These are phyloP conservation scores for Lodderomyces parapsilosis DNA, from an alignment of 1,139 yeast genomes.

Conservation along the genomic window DNA sequence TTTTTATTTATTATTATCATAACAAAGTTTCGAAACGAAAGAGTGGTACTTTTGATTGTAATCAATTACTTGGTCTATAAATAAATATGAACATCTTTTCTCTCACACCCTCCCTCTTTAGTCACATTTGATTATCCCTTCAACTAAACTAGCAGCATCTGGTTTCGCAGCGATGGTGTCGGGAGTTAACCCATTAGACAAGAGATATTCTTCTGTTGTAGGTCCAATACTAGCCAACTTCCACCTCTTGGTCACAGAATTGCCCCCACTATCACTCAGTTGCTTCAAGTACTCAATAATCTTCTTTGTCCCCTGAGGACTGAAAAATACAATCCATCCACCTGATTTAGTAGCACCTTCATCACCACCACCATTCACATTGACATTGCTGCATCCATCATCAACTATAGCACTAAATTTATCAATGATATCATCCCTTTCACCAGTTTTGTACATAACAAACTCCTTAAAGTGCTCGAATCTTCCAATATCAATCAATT, in stretches of 20 bases:
- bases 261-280: neutral
- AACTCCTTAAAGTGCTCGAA: slow-evolving; percentile 53
- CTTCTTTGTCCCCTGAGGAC: slow-evolving; percentile 81
- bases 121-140: slow-evolving; percentile 26
- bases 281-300: slow-evolving; percentile 49
- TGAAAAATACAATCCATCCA: slow-evolving; percentile 80
- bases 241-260: slow-evolving; percentile 6
- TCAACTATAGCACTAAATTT: slow-evolving; percentile 29
- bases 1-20: no score
- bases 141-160: slow-evolving; percentile 57
- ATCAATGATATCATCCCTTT: slow-evolving; percentile 43
- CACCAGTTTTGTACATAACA: slow-evolving; percentile 68
- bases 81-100: no score
- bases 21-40: no score
- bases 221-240: slow-evolving; percentile 89
- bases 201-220: slow-evolving; percentile 72
- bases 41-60: no score
- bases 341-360: slow-evolving; percentile 10
- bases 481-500: slow-evolving; percentile 40
- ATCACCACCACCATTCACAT: neutral
- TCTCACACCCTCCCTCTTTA: neutral
- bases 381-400: neutral
- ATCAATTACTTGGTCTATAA: no score
- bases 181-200: slow-evolving; percentile 50
- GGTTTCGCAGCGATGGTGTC: slow-evolving; percentile 72